Evolutionary conservation across 164 flowering plant species (phyloP).

Genomic region (Warburgia ugandensis): DNA sequence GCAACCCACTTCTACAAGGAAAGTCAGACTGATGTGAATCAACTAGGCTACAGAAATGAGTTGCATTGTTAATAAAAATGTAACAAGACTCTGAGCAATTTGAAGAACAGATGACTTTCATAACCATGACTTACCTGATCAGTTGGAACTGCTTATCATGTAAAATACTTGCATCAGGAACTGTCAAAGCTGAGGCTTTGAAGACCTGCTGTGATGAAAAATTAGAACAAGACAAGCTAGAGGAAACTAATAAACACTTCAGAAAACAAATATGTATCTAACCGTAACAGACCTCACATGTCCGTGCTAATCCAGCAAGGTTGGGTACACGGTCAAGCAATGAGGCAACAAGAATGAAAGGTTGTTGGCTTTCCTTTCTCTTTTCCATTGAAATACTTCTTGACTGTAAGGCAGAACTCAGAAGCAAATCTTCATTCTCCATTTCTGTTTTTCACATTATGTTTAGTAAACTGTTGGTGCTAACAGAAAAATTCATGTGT

Average conservation of each 20-base stretch:
- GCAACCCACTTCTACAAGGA: too few relatives aligned
- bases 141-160: conserved; percentile 94
- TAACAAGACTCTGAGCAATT: not conserved
- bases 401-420: conserved; percentile 47
- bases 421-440: conserved; percentile 81
- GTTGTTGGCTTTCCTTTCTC: conserved; percentile 53
- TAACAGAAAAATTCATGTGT: too few relatives aligned
- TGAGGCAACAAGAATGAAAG: conserved; percentile 78
- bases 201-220: conserved; percentile 50
- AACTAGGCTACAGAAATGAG: too few relatives aligned
- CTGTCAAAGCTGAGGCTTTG: conserved; percentile 64
- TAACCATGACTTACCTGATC: conserved; percentile 53
- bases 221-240: not conserved
- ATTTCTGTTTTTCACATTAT: conserved; percentile 35
- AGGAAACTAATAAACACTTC: not conserved
- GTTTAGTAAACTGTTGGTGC: not conserved
- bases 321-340: conserved; percentile 94
- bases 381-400: conserved; percentile 47
- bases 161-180: conserved; percentile 62
- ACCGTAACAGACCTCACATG: conserved; percentile 69
- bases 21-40: too few relatives aligned
- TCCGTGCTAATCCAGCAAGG: conserved; percentile 92
- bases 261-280: not conserved
- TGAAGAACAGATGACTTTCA: conserved; percentile 4
- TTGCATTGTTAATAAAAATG: too few relatives aligned